phyloP scores from a whole-genome alignment of 1,284 basidiomycete genomes.

The Laetiporus sulphureus region DNA sequence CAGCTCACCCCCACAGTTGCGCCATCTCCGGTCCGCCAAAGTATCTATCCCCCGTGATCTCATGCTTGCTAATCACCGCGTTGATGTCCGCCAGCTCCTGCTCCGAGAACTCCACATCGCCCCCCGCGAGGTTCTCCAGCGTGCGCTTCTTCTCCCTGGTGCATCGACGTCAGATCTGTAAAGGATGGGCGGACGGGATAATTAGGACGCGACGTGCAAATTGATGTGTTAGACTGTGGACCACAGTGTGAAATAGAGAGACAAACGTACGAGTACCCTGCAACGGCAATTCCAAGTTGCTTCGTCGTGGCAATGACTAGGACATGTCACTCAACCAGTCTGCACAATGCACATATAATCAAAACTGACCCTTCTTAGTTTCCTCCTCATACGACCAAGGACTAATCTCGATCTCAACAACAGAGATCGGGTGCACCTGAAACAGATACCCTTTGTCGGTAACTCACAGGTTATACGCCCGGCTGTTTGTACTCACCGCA shows the following conservation, averaged over 20 bases:
- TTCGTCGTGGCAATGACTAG: constrained; percentile 31
- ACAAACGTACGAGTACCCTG: constrained; percentile 42
- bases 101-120: constrained; percentile 33
- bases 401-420: constrained; percentile 49
- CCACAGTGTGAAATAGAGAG: neutral
- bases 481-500: neutral
- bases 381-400: constrained; percentile 44
- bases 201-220: too few species aligned
- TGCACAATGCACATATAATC: neutral
- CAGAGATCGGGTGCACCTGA: constrained; percentile 38
- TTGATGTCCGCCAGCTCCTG: constrained; percentile 34
- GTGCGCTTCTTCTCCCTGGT: constrained; percentile 31
- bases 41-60: constrained; percentile 28
- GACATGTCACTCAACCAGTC: constrained; percentile 4
- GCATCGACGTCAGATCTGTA: too few species aligned
- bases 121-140: constrained; percentile 38
- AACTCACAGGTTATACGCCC: neutral
- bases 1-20: constrained; percentile 21
- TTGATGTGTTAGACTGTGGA: too few species aligned
- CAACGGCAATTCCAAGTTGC: constrained; percentile 44
- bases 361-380: constrained; percentile 30
- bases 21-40: constrained; percentile 15
- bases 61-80: constrained; percentile 18
- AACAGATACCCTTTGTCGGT: neutral
- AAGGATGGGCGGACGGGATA: too few species aligned